These are phyloP conservation scores for Xerocomellus intermedius DNA, from an alignment of 768 basidiomycete species.

Conservation along the genomic window DNA sequence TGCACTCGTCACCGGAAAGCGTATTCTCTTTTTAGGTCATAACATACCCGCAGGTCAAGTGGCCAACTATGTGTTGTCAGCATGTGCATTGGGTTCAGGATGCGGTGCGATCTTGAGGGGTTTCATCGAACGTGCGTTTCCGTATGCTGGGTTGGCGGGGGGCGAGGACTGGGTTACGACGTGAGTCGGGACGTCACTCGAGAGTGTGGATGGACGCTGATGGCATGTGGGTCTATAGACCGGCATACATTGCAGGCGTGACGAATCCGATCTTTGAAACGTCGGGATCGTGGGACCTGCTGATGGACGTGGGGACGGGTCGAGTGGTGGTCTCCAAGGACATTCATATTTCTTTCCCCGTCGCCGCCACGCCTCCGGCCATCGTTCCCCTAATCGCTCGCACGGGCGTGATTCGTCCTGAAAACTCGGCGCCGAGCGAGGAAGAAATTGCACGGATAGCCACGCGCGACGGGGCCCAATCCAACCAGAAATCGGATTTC, in stretches of 20 bases:
- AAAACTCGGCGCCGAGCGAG: constrained; percentile 60
- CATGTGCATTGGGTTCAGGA: constrained; percentile 90
- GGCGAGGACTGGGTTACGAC: constrained; percentile 88
- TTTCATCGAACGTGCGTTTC: constrained; percentile 89
- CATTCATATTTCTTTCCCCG: constrained; percentile 59
- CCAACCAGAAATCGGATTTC: constrained; percentile 52
- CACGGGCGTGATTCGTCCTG: constrained; percentile 62
- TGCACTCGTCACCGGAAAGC: constrained; percentile 90
- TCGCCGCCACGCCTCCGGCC: constrained; percentile 39
- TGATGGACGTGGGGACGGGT: constrained; percentile 88
- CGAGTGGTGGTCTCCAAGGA: constrained; percentile 87
- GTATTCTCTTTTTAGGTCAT: constrained; percentile 94
- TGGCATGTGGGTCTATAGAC: constrained; percentile 41
- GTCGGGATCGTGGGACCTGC: constrained; percentile 84
- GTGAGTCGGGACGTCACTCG: constrained; percentile 44
- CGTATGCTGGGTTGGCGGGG: constrained; percentile 88
- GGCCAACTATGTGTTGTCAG: constrained; percentile 87
- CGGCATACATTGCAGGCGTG: constrained; percentile 94
- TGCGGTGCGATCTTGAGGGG: constrained; percentile 82
- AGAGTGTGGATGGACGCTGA: not conserved
- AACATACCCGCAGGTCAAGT: constrained; percentile 88
- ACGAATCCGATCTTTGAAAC: constrained; percentile 96
- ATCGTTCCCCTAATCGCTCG: constrained; percentile 50
- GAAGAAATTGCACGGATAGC: constrained; percentile 63
- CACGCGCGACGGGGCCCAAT: constrained; percentile 51